Evolutionary conservation across 768 basidiomycete species (phyloP), one percentile per base, ranked within the genome.

Genomic region (Suillus plorans): DNA sequence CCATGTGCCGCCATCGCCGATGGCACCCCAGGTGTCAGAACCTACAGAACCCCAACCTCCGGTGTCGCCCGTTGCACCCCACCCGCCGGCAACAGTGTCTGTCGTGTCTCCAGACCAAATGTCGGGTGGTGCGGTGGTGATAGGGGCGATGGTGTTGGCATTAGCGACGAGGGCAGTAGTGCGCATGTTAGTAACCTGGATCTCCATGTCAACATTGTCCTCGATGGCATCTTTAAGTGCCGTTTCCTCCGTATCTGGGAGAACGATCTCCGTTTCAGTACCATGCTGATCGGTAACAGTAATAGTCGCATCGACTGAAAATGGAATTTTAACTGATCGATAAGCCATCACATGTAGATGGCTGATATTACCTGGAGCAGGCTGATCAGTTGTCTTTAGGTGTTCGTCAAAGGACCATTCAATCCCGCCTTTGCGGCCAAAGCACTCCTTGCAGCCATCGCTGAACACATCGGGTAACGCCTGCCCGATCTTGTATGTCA

Each of bases 401-500:
- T 64, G 45, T 62, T 66, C 20, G 64, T 59, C 61, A n/a, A 67
- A 16, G 3, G 68, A 59, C 68, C 76, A 76, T 57, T 80, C 82
- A 0, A 79, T 76, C 10, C 82, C 80, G 4, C 80, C 76, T 65
- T 81, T 80, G 39, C 70, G 71, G 18, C 84, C 89, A 76, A 84
- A 90, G 44, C 80, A 79, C 1, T 73, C 76, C 16, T 76, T 75
- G 68, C 84, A 88, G 0, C 80, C 86, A 37, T 72, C 68, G 68
- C 82, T 83, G 66, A 90, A 83, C 3, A 73, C 36, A 49, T 85
- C 83, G 0, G 83, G 80, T 39, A 85, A 66, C 1, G 70, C 68
- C 50, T 73, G 69, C 20, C 77, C 79, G 28, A 85, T 73, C 42
- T 72, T 74, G 69, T 73, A 72, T 25, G 82, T 81, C 62, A 74